Percentiles rank a stretch among this genome's conserved stretches.
Conservation (phyloP, 192 early-diverging fungal species). For the Neocallimastix lanati region DNA sequence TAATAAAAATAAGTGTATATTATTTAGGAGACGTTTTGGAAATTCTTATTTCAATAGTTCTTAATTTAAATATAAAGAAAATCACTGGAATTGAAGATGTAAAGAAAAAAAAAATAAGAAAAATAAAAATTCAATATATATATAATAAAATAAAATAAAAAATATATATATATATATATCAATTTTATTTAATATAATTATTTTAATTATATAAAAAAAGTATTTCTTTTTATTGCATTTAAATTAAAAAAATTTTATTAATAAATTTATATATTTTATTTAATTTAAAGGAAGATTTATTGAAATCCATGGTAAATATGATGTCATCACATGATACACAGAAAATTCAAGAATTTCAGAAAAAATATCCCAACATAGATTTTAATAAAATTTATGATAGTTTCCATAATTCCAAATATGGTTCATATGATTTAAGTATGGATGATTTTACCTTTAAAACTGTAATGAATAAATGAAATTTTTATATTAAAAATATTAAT, state of each 20-base stretch:
- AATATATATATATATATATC: too few relatives aligned
- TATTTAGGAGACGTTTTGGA: neutral
- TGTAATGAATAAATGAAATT: too few relatives aligned
- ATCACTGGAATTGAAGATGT: neutral
- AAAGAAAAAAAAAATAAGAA: too few relatives aligned
- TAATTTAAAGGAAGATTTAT: neutral
- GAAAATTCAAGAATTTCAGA: neutral
- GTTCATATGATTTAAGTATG: neutral
- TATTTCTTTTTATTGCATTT: too few relatives aligned
- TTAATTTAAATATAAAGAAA: neutral
- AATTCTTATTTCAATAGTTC: neutral
- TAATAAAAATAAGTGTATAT: neutral
- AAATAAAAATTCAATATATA: too few relatives aligned
- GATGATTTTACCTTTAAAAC: neutral
- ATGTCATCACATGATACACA: neutral
- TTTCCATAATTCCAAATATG: neutral
- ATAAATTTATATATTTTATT: too few relatives aligned
- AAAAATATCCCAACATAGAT: neutral
- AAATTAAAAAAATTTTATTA: too few relatives aligned
- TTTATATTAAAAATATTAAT: neutral
- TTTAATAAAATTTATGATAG: neutral
- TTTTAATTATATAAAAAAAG: too few relatives aligned
- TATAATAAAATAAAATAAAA: too few relatives aligned
- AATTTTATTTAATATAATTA: too few relatives aligned
- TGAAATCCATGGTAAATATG: neutral